Evolutionary conservation across 257 asterid species (phyloP).

Genomic region (Solanum ahanhuiri): DNA sequence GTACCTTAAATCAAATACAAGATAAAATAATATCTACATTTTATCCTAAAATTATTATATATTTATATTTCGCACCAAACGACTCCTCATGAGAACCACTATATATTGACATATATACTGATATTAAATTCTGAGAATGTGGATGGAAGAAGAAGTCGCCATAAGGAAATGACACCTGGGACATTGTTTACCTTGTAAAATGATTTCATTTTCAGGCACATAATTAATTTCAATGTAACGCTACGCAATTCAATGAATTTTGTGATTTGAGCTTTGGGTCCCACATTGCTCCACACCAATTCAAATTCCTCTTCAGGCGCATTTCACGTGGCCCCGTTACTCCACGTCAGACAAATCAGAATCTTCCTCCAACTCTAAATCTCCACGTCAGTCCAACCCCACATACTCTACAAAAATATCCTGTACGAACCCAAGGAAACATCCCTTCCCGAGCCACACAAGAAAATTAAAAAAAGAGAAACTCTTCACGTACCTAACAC

Average conservation of each 20-base stretch:
- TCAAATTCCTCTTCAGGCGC: neutral
- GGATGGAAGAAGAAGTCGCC: neutral
- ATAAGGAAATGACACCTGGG: neutral
- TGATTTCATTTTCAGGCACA: neutral
- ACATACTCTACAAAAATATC: conserved; percentile 13
- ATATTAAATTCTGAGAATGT: neutral
- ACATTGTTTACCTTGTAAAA: neutral
- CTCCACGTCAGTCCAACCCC: conserved; percentile 21
- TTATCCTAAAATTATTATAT: no score
- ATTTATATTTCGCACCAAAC: neutral
- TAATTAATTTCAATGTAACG: neutral
- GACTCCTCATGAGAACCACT: neutral
- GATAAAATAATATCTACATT: no score
- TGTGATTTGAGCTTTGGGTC: neutral
- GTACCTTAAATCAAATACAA: neutral
- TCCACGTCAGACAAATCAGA: conserved; percentile 20
- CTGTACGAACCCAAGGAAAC: conserved; percentile 23
- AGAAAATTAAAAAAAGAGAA: neutral
- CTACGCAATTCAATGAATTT: neutral
- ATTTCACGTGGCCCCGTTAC: conserved; percentile 14
- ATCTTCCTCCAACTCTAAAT: conserved; percentile 2
- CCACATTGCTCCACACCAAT: neutral
- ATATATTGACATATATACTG: neutral
- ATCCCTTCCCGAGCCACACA: neutral
- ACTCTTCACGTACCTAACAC: conserved; percentile 13